Conservation (phyloP, 2,329 filamentous ascomycete species). For the Pseudopithomyces chartarum region DNA sequence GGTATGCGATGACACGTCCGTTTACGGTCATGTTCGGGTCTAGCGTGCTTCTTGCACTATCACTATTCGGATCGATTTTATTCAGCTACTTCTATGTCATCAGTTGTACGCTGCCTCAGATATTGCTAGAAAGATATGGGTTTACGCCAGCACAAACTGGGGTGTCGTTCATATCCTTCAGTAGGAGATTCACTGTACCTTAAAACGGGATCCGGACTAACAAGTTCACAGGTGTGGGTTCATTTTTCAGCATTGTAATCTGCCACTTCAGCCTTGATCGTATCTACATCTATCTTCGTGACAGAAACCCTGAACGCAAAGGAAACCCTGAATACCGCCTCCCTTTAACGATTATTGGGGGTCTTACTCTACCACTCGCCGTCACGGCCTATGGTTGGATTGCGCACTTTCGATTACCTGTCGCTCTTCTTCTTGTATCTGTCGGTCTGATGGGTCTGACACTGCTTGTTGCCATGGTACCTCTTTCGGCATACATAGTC, state of each 20-base stretch:
- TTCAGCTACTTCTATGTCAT: conserved; percentile 55
- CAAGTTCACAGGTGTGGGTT: conserved; percentile 51
- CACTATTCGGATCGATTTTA: conserved; percentile 48
- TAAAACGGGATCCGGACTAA: conserved; percentile 7
- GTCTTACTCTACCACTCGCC: conserved; percentile 52
- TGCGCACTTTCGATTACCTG: conserved; percentile 50
- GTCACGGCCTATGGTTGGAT: conserved; percentile 59
- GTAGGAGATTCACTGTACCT: conserved; percentile 34
- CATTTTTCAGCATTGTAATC: conserved; percentile 53
- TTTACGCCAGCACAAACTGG: conserved; percentile 59
- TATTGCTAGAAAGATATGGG: conserved; percentile 48
- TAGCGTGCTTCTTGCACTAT: conserved; percentile 59
- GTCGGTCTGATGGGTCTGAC: conserved; percentile 54
- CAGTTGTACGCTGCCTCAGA: conserved; percentile 51
- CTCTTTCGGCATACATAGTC: conserved; percentile 61
- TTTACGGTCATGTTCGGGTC: conserved; percentile 53
- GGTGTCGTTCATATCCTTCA: conserved; percentile 60
- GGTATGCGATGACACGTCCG: conserved; percentile 48
- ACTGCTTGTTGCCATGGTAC: conserved; percentile 55
- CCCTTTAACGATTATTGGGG: conserved; percentile 57
- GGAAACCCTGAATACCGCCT: conserved; percentile 61
- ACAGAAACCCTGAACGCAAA: conserved; percentile 46
- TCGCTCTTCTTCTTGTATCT: conserved; percentile 51
- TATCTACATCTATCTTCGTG: conserved; percentile 58
- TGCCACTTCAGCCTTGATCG: conserved; percentile 59